phyloP scores from a whole-genome alignment of 2,329 filamentous ascomycete genomes.

The Cadophora sp. region DNA sequence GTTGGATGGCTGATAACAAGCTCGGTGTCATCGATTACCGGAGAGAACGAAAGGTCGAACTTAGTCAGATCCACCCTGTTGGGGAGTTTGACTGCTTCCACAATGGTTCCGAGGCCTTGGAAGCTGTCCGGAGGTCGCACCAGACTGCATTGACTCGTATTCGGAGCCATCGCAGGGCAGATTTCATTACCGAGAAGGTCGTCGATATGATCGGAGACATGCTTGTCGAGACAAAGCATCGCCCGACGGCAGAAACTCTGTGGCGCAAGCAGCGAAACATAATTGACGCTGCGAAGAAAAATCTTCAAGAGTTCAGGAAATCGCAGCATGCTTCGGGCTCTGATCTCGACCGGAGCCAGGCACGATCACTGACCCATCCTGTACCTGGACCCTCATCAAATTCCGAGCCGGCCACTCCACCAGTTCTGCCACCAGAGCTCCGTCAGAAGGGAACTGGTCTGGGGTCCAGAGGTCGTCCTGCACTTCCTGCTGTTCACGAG shows the following conservation, averaged over 20 bases:
- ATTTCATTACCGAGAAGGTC: slow-evolving; percentile 41
- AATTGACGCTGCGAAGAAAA: too few species aligned
- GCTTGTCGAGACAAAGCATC: slow-evolving; percentile 36
- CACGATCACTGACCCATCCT: too few species aligned
- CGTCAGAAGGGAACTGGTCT: too few species aligned
- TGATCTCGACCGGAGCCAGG: too few species aligned
- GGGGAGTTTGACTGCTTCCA: slow-evolving; percentile 43
- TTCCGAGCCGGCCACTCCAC: too few species aligned
- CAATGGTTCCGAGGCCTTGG: slow-evolving; percentile 40
- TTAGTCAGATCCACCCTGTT: slow-evolving; percentile 25
- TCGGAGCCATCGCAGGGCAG: slow-evolving; percentile 32
- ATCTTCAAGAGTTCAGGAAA: too few species aligned
- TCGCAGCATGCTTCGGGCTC: too few species aligned
- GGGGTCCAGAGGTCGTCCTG: too few species aligned
- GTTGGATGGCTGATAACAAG: slow-evolving; percentile 41
- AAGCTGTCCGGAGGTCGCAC: slow-evolving; percentile 40
- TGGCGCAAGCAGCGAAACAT: slow-evolving; percentile 22
- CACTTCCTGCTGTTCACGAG: too few species aligned
- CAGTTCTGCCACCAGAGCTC: too few species aligned
- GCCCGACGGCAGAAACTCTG: slow-evolving; percentile 36
- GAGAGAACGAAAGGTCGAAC: slow-evolving; percentile 30
- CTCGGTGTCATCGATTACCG: slow-evolving; percentile 40
- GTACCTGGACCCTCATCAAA: too few species aligned
- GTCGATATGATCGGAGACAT: slow-evolving; percentile 40
- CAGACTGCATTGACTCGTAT: slow-evolving; percentile 33